These are phyloP conservation scores for Zalaria obscura DNA, from an alignment of 2,329 filamentous ascomycete genomes.

Conservation along the genomic window DNA sequence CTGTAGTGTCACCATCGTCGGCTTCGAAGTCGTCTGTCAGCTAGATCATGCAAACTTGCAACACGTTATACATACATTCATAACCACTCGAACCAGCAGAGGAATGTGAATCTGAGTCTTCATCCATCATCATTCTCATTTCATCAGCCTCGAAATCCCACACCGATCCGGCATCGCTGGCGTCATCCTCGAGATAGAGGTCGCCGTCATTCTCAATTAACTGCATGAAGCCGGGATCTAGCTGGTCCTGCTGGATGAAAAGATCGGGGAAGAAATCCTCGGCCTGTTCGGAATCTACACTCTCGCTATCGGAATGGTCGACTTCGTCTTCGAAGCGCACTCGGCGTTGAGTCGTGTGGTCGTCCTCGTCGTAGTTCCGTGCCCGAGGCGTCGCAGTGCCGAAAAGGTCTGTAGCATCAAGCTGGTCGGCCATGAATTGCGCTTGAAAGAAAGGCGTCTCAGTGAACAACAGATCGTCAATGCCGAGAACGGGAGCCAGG, in stretches of 20 bases:
- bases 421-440: slow-evolving; percentile 1
- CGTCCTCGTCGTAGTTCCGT: slow-evolving; percentile 9
- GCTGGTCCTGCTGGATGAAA: slow-evolving; percentile 15
- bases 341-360: slow-evolving; percentile 14
- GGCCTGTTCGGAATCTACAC: slow-evolving; percentile 15
- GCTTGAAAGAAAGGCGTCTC: slow-evolving; percentile 3
- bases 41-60: slow-evolving; percentile 3
- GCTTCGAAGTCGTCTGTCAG: slow-evolving; percentile 15
- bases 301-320: slow-evolving; percentile 14
- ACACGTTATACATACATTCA: slow-evolving; percentile 15
- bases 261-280: slow-evolving; percentile 20
- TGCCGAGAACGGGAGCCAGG: slow-evolving; percentile 7
- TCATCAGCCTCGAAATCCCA: slow-evolving; percentile 20
- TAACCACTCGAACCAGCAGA: slow-evolving; percentile 13
- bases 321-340: slow-evolving; percentile 20
- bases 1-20: slow-evolving; percentile 21
- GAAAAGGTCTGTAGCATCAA: slow-evolving; percentile 3
- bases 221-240: slow-evolving; percentile 9
- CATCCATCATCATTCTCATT: slow-evolving; percentile 16
- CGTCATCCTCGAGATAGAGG: slow-evolving; percentile 9
- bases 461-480: slow-evolving; percentile 2
- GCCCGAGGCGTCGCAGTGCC: background rate
- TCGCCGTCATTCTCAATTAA: slow-evolving; percentile 13
- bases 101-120: slow-evolving; percentile 15
- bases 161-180: slow-evolving; percentile 16